Percentiles rank a stretch among this genome's conserved stretches.
Evolutionary conservation across 495 filamentous ascomycete genomes (phyloP).

Genomic region (Penicillium cataractarum): DNA sequence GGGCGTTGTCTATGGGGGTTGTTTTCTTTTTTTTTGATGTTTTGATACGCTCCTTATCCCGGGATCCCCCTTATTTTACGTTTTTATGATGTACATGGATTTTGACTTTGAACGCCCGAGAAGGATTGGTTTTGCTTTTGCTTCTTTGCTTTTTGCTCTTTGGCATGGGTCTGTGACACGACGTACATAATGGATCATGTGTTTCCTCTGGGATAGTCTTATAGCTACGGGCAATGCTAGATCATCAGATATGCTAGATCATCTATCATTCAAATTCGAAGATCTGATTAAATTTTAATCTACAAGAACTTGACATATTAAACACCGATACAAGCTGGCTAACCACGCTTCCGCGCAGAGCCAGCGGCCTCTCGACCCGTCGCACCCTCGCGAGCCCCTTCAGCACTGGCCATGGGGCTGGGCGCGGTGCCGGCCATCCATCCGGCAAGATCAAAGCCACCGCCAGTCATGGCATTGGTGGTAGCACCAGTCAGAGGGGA

Average conservation of each 20-base stretch:
- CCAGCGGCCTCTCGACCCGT: constrained; percentile 42
- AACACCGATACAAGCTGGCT: constrained; percentile 1
- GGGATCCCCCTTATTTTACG: constrained; percentile 3
- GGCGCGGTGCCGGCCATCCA: constrained; percentile 67
- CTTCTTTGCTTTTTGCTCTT: not conserved
- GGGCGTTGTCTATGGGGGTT: not conserved
- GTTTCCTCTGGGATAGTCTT: not conserved
- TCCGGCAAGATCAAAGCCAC: constrained; percentile 79
- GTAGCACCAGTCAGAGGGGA: constrained; percentile 59
- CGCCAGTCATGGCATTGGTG: constrained; percentile 43
- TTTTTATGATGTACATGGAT: constrained; percentile 7
- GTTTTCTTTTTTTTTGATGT: constrained; percentile 9
- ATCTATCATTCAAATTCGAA: not conserved
- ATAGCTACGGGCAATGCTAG: not conserved
- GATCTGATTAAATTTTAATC: not conserved
- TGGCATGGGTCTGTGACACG: not conserved
- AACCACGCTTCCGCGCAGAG: constrained; percentile 42
- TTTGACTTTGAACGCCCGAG: not conserved
- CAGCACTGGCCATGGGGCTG: constrained; percentile 30
- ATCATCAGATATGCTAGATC: not conserved
- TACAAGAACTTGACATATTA: not conserved
- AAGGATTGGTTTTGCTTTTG: not conserved
- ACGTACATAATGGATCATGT: not conserved
- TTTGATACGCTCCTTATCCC: constrained; percentile 10
- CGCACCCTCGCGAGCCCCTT: constrained; percentile 31